phyloP scores from a whole-genome alignment of 768 basidiomycete genomes.

The Amanita polypyramis region DNA sequence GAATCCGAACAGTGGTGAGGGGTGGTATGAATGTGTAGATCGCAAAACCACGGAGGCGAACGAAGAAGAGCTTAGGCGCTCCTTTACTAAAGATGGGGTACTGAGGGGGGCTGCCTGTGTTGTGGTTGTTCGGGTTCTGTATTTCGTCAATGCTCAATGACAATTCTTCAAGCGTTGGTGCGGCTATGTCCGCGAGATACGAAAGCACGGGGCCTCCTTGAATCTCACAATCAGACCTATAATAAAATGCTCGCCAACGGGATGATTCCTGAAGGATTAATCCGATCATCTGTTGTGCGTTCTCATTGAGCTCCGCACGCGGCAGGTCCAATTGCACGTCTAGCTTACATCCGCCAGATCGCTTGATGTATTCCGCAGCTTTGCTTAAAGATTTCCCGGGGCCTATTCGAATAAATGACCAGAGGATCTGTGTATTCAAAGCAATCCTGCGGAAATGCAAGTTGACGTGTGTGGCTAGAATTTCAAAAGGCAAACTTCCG shows the following conservation, averaged over 20 bases:
- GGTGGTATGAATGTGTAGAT: conserved; percentile 29
- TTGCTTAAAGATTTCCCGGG: conserved; percentile 12
- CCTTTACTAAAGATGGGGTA: neutral
- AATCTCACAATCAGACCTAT: conserved; percentile 19
- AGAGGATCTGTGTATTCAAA: conserved; percentile 26
- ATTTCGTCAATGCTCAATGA: conserved; percentile 25
- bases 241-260: conserved; percentile 27
- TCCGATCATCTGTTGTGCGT: conserved; percentile 15
- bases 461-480: conserved; percentile 29
- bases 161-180: conserved; percentile 27
- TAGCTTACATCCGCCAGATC: conserved; percentile 23
- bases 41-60: conserved; percentile 35
- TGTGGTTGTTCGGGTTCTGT: conserved; percentile 13
- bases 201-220: conserved; percentile 18
- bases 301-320: conserved; percentile 5
- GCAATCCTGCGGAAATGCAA: conserved; percentile 28
- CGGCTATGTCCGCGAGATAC: conserved; percentile 17
- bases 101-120: conserved; percentile 6
- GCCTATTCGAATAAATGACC: conserved; percentile 25
- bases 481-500: conserved; percentile 23
- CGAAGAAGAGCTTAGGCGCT: conserved; percentile 22
- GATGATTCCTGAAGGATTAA: conserved; percentile 20
- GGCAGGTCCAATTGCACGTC: conserved; percentile 21
- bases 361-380: conserved; percentile 20
- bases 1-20: conserved; percentile 22